Evolutionary conservation across 306 rosid genomes (phyloP), one percentile per base, ranked within the genome.

Genomic region (Cucumis sativus): DNA sequence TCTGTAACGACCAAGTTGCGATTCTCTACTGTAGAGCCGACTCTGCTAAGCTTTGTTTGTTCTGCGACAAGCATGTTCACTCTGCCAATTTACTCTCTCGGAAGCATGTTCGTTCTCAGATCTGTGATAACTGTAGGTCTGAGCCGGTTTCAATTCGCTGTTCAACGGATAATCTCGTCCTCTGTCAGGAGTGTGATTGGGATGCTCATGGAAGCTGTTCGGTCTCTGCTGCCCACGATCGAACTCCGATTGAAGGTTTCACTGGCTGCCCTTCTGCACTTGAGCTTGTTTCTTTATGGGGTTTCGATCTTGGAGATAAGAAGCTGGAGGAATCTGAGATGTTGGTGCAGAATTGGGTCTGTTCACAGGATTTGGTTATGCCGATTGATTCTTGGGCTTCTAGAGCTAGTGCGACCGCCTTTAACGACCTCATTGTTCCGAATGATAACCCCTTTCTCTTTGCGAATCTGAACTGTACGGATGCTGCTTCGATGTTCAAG

Each of bases 1-100:
- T 83, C 88, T 90, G 96, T 80, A 64, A 70, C 2, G 78, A 84
- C 7, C 86, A 81, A 68, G 79, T 66, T 0, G 96, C 96, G 0
- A 83, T 90, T 51, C 83, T 90, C 7, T 90, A 86, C 78, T 90
- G 96, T 43, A 64, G 87, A 72, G 96, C 96, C 6, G 96, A 90
- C 84, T 86, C 91, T 0, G 92, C 96, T 7, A 90, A 85, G 92
- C 92, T 88, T 9, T 90, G 96, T 78, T 66, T 90, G 72, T 80
- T 86, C 70, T 90, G 96, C 78, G 96, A 90, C 77, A 85, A 84
- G 54, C 96, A 84, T 20, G 96, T 90, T 33, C 96, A 90, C 81
- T 85, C 91, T 12, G 92, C 96, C 0, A 88, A 90, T 79, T 63
- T 76, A 21, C 91, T 90, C 59, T 86, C 92, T 35, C 79, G 80